phyloP scores from a whole-genome alignment of 306 rosid genomes.

The Trifolium fragiferum region DNA sequence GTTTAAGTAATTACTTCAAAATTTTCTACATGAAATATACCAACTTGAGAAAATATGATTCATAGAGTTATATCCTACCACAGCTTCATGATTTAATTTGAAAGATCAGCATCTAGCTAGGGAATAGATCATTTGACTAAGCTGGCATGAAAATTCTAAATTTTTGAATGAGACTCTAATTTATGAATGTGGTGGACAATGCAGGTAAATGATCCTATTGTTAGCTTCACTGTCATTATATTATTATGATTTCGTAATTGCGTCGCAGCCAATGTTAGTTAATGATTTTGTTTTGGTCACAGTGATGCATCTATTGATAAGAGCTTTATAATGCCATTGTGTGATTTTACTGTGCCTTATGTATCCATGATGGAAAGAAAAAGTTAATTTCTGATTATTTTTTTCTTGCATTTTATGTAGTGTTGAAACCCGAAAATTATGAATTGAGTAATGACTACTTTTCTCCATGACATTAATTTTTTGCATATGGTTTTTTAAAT shows the following conservation, averaged over 20 bases:
- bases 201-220: slow-evolving; percentile 24
- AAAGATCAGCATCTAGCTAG: slow-evolving; percentile 21
- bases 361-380: slow-evolving; percentile 21
- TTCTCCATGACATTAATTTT: slow-evolving; percentile 38
- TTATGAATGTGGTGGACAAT: slow-evolving; percentile 28
- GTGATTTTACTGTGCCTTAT: slow-evolving; percentile 21
- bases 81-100: slow-evolving; percentile 35
- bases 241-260: slow-evolving; percentile 4
- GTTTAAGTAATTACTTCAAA: slow-evolving; percentile 30
- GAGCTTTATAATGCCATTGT: slow-evolving; percentile 7
- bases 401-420: slow-evolving; percentile 6
- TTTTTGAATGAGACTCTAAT: neutral
- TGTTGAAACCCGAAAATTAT: slow-evolving; percentile 10
- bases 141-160: neutral
- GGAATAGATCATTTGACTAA: slow-evolving; percentile 21
- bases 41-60: neutral
- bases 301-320: neutral
- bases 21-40: slow-evolving; percentile 42
- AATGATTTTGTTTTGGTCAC: slow-evolving; percentile 9
- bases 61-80: slow-evolving; percentile 15
- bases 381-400: neutral
- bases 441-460: neutral
- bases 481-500: slow-evolving; percentile 36
- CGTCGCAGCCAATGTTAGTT: neutral
- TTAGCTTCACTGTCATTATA: slow-evolving; percentile 5